A percentile compares a stretch with the other conserved stretches of the same genome.
phyloP scores from a whole-genome alignment of 257 asterid genomes.

The Striga asiatica region DNA sequence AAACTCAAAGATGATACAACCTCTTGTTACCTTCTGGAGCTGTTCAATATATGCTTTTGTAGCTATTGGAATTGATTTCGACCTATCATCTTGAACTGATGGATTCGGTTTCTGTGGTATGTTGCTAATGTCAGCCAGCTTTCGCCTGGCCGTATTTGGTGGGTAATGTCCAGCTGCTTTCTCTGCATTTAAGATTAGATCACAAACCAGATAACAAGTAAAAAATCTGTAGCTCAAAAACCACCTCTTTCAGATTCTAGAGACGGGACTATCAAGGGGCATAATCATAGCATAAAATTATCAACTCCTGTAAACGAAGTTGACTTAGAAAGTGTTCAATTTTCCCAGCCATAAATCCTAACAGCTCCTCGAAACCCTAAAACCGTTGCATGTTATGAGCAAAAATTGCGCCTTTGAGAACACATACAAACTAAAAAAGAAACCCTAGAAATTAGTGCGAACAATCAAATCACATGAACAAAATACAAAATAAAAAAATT shows the following conservation, averaged over 20 bases:
- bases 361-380: neutral
- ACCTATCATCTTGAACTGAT: slow-evolving; percentile 21
- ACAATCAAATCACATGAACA: too few species aligned
- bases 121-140: slow-evolving; percentile 55
- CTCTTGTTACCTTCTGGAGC: slow-evolving; percentile 40
- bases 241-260: neutral
- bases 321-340: neutral
- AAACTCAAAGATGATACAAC: neutral
- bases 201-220: neutral
- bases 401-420: neutral
- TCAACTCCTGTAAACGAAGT: neutral
- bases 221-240: neutral
- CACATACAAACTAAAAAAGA: neutral
- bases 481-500: too few species aligned
- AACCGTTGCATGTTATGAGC: neutral
- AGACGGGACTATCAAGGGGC: neutral
- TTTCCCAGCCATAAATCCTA: neutral
- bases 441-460: too few species aligned
- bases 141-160: slow-evolving; percentile 29
- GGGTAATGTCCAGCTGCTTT: slow-evolving; percentile 15
- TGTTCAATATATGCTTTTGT: slow-evolving; percentile 30
- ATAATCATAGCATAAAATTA: neutral
- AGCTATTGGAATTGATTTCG: slow-evolving; percentile 17
- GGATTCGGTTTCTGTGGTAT: slow-evolving; percentile 27
- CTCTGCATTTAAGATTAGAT: slow-evolving; percentile 3